Conservation (phyloP, 148 eudicot genomes). For the Rhododendron molle region DNA sequence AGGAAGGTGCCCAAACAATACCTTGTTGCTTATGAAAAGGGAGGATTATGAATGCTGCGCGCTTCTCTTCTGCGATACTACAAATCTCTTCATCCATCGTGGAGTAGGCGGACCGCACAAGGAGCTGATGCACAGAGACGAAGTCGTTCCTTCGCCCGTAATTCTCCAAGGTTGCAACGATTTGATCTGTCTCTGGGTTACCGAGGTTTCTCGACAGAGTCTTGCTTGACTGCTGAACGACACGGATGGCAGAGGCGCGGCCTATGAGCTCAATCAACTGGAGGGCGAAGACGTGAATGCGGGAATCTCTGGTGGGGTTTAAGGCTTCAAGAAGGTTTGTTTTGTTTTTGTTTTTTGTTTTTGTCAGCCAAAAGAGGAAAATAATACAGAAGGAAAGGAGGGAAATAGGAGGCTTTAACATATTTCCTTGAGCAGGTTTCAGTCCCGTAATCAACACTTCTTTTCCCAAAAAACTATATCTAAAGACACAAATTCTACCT, state of each 20-base stretch:
- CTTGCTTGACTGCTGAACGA: slow-evolving; percentile 28
- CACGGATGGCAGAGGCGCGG: slow-evolving; percentile 32
- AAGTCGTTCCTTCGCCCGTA: slow-evolving; percentile 20
- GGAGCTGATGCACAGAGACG: slow-evolving; percentile 24
- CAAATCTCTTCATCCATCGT: slow-evolving; percentile 66
- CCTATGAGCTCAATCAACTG: slow-evolving; percentile 42
- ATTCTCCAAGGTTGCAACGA: slow-evolving; percentile 42
- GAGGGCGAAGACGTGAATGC: slow-evolving; percentile 21
- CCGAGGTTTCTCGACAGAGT: neutral
- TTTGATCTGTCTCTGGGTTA: slow-evolving; percentile 30
- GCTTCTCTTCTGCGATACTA: slow-evolving; percentile 38
- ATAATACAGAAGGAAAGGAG: neutral
- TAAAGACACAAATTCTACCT: neutral
- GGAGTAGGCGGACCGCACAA: slow-evolving; percentile 33
- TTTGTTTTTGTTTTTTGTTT: neutral
- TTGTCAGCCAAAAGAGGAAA: neutral
- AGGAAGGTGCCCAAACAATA: neutral
- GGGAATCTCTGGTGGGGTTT: slow-evolving; percentile 14
- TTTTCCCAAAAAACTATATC: neutral
- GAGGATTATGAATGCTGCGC: slow-evolving; percentile 35
- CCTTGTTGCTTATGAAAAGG: slow-evolving; percentile 40
- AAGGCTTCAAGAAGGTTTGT: slow-evolving; percentile 31
- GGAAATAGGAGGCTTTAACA: neutral
- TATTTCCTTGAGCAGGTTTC: neutral
- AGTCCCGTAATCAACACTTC: neutral